Percentiles rank a stretch among this genome's conserved stretches.
Evolutionary conservation across 352 stramenopile species (phyloP).

Genomic region (Phytophthora pseudosyringae): DNA sequence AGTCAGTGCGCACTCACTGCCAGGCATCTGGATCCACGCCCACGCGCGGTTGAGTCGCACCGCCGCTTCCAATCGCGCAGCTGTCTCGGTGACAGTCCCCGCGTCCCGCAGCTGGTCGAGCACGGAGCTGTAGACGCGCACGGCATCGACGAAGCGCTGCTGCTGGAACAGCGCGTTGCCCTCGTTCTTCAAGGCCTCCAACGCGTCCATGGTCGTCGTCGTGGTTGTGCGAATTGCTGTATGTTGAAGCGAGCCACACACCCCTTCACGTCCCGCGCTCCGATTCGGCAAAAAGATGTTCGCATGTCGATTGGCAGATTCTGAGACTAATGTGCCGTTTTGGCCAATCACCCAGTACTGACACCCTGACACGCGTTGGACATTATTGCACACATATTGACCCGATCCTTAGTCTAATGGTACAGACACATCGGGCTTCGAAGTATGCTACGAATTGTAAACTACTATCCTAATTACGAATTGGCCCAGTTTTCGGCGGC

Average conservation of each 20-base stretch:
- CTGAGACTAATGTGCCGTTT: constrained; percentile 61
- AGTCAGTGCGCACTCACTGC: constrained; percentile 21
- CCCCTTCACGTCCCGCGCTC: constrained; percentile 14
- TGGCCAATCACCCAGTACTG: constrained; percentile 69
- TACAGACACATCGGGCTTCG: constrained; percentile 90
- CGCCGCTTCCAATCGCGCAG: constrained; percentile 45
- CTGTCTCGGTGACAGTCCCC: not conserved
- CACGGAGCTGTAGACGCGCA: constrained; percentile 52
- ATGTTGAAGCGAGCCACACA: constrained; percentile 7
- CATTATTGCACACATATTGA: constrained; percentile 89
- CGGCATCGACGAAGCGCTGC: constrained; percentile 47
- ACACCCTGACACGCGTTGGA: constrained; percentile 77
- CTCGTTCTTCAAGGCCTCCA: constrained; percentile 60
- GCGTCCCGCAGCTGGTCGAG: constrained; percentile 23
- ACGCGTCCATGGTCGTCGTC: constrained; percentile 25
- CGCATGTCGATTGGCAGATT: constrained; percentile 87
- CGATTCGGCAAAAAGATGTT: constrained; percentile 47
- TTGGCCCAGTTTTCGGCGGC: constrained; percentile 3
- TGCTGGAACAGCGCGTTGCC: constrained; percentile 70
- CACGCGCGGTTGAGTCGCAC: constrained; percentile 76
- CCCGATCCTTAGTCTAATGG: constrained; percentile 92
- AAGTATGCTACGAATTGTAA: constrained; percentile 65
- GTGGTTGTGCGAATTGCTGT: not conserved
- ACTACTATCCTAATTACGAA: constrained; percentile 29
- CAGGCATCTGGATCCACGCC: constrained; percentile 48